A percentile compares a stretch with the other conserved stretches of the same genome.
phyloP scores from a whole-genome alignment of 2,329 filamentous ascomycete genomes.

The Aspergillus ruber region DNA sequence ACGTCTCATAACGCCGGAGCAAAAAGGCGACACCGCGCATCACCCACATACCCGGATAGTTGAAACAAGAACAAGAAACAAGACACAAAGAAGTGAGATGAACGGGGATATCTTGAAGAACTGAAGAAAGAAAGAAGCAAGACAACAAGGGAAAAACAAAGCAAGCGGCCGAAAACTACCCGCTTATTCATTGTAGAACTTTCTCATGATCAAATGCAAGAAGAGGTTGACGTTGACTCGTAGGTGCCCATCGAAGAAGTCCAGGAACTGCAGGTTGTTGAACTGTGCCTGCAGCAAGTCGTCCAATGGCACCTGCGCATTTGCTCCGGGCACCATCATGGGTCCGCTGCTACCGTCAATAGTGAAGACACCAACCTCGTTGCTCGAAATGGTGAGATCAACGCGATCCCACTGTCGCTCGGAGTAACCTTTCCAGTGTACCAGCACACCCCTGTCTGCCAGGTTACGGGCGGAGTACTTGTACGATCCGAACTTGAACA shows the following conservation, averaged over 20 bases:
- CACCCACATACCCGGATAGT: not conserved
- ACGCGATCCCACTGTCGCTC: constrained; percentile 85
- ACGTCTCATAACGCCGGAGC: constrained; percentile 4
- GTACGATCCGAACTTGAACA: constrained; percentile 95
- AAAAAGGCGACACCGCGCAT: too few species aligned
- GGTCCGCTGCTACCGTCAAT: constrained; percentile 85
- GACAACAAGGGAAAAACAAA: not conserved
- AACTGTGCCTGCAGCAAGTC: constrained; percentile 95
- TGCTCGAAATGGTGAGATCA: constrained; percentile 88
- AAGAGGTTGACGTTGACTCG: constrained; percentile 94
- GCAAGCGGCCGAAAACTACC: not conserved
- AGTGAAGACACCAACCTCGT: constrained; percentile 88
- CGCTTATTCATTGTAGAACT: constrained; percentile 67
- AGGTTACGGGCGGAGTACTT: constrained; percentile 91
- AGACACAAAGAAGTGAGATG: constrained; percentile 11
- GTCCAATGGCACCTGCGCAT: constrained; percentile 80
- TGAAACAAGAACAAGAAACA: constrained; percentile 3
- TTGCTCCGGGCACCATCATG: constrained; percentile 93
- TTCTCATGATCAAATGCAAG: constrained; percentile 95
- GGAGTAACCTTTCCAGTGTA: constrained; percentile 78
- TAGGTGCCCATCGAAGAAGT: constrained; percentile 79
- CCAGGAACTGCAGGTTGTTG: constrained; percentile 93
- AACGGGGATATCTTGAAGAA: constrained; percentile 2
- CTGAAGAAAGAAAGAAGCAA: constrained; percentile 3
- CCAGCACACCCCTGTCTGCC: constrained; percentile 86